These are phyloP conservation scores for Poa pratensis DNA, from an alignment of 176 grass and related monocot genomes.

Conservation along the genomic window DNA sequence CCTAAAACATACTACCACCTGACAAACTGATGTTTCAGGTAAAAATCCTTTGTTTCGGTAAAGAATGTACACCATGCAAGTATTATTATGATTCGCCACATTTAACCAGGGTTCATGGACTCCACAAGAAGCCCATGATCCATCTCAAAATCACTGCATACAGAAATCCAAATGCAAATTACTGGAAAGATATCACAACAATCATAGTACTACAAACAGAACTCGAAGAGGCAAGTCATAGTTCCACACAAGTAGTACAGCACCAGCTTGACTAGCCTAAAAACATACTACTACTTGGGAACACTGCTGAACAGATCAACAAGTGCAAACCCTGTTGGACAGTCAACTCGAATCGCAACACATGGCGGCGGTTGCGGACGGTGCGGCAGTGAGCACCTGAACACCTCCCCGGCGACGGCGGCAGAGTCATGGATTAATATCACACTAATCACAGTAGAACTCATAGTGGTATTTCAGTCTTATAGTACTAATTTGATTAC, in stretches of 20 bases:
- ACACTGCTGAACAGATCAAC: not conserved
- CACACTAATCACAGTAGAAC: not conserved
- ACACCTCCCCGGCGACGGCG: no score
- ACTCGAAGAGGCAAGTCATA: not conserved
- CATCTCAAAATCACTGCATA: not conserved
- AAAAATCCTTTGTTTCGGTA: no score
- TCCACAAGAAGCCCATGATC: not conserved
- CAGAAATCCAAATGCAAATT: not conserved
- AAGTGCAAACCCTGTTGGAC: no score
- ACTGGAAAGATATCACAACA: not conserved
- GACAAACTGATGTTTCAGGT: no score
- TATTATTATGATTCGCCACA: not conserved
- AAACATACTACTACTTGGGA: not conserved
- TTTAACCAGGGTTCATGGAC: not conserved
- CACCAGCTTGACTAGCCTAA: not conserved
- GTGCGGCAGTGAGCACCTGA: no score
- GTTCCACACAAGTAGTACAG: not conserved
- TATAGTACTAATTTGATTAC: not conserved
- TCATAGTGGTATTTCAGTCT: not conserved
- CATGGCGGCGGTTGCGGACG: no score
- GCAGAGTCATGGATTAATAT: not conserved
- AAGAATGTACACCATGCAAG: not conserved
- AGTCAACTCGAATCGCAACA: no score
- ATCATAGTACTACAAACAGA: not conserved
- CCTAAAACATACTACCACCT: no score